Conservation (phyloP, 106 monocot genomes). For the Narthecium ossifragum region DNA sequence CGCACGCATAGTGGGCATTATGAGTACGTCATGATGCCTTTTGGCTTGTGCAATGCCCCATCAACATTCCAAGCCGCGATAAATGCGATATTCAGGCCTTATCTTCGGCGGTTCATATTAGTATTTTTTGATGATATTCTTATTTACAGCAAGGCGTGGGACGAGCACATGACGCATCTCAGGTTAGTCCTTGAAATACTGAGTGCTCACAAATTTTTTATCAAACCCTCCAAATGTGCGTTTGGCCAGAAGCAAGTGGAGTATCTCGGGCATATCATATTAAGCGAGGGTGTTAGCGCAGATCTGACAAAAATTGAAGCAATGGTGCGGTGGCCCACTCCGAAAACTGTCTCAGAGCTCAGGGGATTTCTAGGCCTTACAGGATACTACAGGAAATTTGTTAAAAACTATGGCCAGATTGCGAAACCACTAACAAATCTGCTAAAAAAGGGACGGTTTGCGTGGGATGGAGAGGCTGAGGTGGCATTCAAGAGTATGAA, state of each 20-base stretch:
- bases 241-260: background rate
- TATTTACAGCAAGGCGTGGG: no score
- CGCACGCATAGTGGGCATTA: no score
- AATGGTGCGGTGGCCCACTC: background rate
- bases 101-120: no score
- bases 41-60: no score
- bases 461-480: background rate
- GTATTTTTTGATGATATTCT: no score
- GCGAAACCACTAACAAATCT: background rate
- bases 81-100: no score
- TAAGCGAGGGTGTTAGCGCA: background rate
- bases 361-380: background rate
- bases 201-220: background rate
- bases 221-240: background rate
- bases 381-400: background rate
- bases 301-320: background rate
- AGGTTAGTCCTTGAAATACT: no score
- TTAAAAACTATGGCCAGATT: background rate
- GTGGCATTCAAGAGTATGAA: background rate
- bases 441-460: background rate
- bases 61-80: no score
- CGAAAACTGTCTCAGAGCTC: no score
- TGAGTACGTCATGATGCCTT: no score
- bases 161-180: no score
- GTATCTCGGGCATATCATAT: background rate